Conservation (phyloP, 2,329 filamentous ascomycete genomes). For the Diaporthe sp. region DNA sequence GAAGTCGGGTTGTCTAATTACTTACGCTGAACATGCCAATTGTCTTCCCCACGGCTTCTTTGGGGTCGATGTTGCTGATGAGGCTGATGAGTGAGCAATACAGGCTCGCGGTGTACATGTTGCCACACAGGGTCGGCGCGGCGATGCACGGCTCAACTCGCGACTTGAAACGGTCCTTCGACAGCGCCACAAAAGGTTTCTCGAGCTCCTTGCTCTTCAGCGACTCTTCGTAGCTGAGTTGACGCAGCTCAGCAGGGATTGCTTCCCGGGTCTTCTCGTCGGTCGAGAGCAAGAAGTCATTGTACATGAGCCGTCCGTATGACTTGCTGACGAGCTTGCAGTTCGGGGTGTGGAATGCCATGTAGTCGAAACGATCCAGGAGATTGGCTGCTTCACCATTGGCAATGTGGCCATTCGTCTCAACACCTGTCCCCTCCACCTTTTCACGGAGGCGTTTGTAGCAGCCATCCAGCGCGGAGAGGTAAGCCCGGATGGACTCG, state of each 20-base stretch:
- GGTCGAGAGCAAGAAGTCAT: constrained; percentile 82
- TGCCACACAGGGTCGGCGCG: constrained; percentile 81
- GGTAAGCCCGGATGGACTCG: constrained; percentile 86
- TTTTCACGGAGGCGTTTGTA: constrained; percentile 85
- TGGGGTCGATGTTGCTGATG: constrained; percentile 73
- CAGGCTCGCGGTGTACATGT: constrained; percentile 79
- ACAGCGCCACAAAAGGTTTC: constrained; percentile 87
- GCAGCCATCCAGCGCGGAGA: constrained; percentile 81
- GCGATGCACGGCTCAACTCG: constrained; percentile 80
- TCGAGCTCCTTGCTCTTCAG: constrained; percentile 85
- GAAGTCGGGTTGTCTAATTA: constrained; percentile 70
- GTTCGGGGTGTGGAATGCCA: constrained; percentile 87
- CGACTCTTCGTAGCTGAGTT: constrained; percentile 84
- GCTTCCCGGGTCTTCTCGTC: constrained; percentile 77
- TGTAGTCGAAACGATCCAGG: constrained; percentile 86
- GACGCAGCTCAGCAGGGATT: constrained; percentile 80
- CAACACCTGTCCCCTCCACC: constrained; percentile 69
- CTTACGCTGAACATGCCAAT: constrained; percentile 85
- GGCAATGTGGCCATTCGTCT: constrained; percentile 58
- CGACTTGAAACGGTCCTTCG: constrained; percentile 87
- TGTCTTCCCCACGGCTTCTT: constrained; percentile 77
- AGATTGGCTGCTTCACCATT: constrained; percentile 74
- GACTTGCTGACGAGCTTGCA: constrained; percentile 92
- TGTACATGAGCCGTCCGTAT: constrained; percentile 86
- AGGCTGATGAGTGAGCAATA: constrained; percentile 82